Base-by-base conservation (phyloP, 805 yeast species). In the Candida caryicola region DNA sequence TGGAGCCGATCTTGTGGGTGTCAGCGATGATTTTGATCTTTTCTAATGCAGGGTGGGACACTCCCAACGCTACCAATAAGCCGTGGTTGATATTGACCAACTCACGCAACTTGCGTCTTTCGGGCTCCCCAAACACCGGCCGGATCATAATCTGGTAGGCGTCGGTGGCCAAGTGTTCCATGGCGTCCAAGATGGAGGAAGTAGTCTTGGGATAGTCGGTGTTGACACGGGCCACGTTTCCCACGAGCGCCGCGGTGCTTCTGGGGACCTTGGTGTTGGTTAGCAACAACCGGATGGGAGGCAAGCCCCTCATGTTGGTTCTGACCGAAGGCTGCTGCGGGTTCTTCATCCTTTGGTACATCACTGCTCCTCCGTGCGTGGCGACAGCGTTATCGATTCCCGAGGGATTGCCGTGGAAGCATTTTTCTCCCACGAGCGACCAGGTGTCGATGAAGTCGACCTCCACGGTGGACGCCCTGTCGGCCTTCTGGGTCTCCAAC, bases 301-400 rank as follows among this genome's bases (percentile, higher is more conserved):
- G 95, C 58, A 88, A 79, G 42, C 77, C 75, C 42, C 82, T 71
- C 76, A 85, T 80, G 14, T 81, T 72, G 7, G 82, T 77, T 44
- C 88, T 65, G n/a, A 74, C 74, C 36, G 82, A 74, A 15, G 86
- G 85, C 23, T 47, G 49, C 37, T 72, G 51, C 2, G 83, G 74
- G 38, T 67, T 64, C 13, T 64, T 62, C 66, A 58, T 66, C 52
- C 95, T 76, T 62, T 85, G 91, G 63, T 81, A 91, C 78, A 82
- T 71, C 1, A 93, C 95, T 0, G 98, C 98, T 33, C 97, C 97
- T 16, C 99, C 99, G 49, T 81, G 82, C 0, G 96, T 85, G 2
- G 98, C 95, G 34, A 91, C 97, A 0, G 96, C 89, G 55, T 93
- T 93, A 59, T 93, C 99, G 37, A 93, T 88, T 9, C 99, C 99